Evolutionary conservation across 2,329 filamentous ascomycete genomes (phyloP), one percentile per base, ranked within the genome.

Genomic region (Penicillium sumatraense): DNA sequence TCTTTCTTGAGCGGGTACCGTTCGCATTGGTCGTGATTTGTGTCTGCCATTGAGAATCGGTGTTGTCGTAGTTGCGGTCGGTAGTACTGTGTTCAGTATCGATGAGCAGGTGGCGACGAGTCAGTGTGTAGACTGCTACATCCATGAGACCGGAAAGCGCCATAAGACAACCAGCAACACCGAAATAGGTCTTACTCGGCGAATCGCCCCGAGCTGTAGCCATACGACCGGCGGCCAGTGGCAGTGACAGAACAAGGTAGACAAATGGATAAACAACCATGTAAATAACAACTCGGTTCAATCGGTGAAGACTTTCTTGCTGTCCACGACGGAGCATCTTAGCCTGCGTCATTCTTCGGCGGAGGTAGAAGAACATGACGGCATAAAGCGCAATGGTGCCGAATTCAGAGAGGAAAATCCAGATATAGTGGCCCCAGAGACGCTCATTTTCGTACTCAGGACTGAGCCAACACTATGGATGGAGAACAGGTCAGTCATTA

Each of bases 181-280:
- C 80, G 38, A 83, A 78, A 57, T 80, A 79, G 11, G 74, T 72
- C n/a, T 67, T 68, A 38, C 73, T 72, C 3, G 72, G 69, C 2
- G 60, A 49, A n/a, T 66, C 38, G 16, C 72, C 67, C 4, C 68
- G 64, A 18, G 71, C 72, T 2, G 68, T 70, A 5, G 69, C 67
- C 75, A 78, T 78, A 23, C 75, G 73, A 9, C 73, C 75, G 5
- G 73, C 74, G 1, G 85, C 85, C 10, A 84, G 78, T 0, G 88
- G 88, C 29, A 91, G 78, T 56, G 87, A 89, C 47, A 84, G 58
- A 10, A 86, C 69, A 2, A 83, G 80, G 67, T 89, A 90, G 8
- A 72, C 75, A 10, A 81, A 51, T 2, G 75, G 75, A 53, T 78
- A 78, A 36, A 78, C 72, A 54, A 78, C 72, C 75, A 78, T 78